phyloP scores from a whole-genome alignment of 2,329 filamentous ascomycete genomes.

The Talaromyces sp. region DNA sequence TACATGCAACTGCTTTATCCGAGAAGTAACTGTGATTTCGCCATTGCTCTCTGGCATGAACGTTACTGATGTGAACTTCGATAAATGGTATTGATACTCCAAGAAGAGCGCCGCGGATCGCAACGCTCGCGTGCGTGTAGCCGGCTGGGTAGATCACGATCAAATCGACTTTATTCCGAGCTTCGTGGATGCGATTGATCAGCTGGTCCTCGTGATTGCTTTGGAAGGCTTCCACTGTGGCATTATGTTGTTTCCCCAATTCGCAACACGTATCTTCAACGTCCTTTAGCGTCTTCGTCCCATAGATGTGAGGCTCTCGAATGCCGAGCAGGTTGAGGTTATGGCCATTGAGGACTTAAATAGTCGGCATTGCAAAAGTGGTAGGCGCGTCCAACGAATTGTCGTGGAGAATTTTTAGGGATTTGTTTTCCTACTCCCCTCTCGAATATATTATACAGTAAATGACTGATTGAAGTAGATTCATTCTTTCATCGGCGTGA shows the following conservation, averaged over 20 bases:
- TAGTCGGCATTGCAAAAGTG: constrained; percentile 27
- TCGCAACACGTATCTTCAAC: constrained; percentile 49
- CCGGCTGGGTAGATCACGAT: constrained; percentile 69
- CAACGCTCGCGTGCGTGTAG: constrained; percentile 71
- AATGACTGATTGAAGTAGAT: too few species aligned
- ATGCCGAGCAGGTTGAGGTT: constrained; percentile 76
- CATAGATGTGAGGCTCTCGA: constrained; percentile 69
- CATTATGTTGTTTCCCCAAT: constrained; percentile 48
- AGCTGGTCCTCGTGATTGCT: constrained; percentile 74
- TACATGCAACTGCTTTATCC: constrained; percentile 69
- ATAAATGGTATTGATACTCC: constrained; percentile 68
- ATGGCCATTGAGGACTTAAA: constrained; percentile 74
- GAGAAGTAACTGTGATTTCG: constrained; percentile 66
- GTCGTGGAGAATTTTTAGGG: not conserved
- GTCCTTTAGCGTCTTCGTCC: constrained; percentile 61
- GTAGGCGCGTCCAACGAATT: not conserved
- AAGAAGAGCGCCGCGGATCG: constrained; percentile 66
- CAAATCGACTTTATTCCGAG: constrained; percentile 55
- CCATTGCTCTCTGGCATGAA: constrained; percentile 65
- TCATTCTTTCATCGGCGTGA: too few species aligned
- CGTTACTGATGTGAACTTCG: constrained; percentile 71
- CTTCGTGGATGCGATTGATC: constrained; percentile 67
- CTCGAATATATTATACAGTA: too few species aligned
- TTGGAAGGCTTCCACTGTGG: constrained; percentile 59
- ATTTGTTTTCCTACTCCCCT: not conserved